Percentiles rank a stretch among this genome's conserved stretches.
phyloP scores from a whole-genome alignment of 2,329 filamentous ascomycete species.

The Hortaea sp. region DNA sequence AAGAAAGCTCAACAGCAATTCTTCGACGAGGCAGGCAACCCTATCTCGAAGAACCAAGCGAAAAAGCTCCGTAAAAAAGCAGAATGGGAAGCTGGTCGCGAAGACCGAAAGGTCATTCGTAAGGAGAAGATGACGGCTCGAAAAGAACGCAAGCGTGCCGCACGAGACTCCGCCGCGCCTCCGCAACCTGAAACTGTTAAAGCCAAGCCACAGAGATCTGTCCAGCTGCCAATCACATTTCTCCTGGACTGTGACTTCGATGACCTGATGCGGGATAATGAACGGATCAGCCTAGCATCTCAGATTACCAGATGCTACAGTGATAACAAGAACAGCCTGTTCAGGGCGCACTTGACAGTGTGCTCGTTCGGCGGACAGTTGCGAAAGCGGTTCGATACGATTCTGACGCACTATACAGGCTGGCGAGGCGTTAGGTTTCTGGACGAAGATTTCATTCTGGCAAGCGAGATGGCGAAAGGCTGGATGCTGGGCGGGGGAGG shows the following conservation, averaged over 20 bases:
- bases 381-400: slow-evolving; percentile 67
- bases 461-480: slow-evolving; percentile 54
- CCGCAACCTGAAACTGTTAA: slow-evolving; percentile 2
- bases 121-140: slow-evolving; percentile 47
- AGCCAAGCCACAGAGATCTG: slow-evolving; percentile 20
- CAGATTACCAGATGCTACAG: slow-evolving; percentile 86
- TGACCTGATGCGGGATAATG: slow-evolving; percentile 75
- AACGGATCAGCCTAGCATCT: slow-evolving; percentile 68
- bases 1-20: neutral
- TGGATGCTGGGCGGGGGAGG: slow-evolving; percentile 47
- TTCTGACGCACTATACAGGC: slow-evolving; percentile 59
- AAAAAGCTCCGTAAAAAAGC: slow-evolving; percentile 67
- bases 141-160: slow-evolving; percentile 38
- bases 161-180: slow-evolving; percentile 14
- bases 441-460: slow-evolving; percentile 62
- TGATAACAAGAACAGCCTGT: slow-evolving; percentile 64
- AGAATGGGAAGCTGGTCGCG: slow-evolving; percentile 64
- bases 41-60: slow-evolving; percentile 73
- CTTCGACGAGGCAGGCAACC: neutral
- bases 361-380: slow-evolving; percentile 68
- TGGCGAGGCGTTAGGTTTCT: slow-evolving; percentile 74
- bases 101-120: slow-evolving; percentile 46
- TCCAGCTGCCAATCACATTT: slow-evolving; percentile 64
- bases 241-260: slow-evolving; percentile 91
- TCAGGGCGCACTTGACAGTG: slow-evolving; percentile 61